A percentile compares a stretch with the other conserved stretches of the same genome.
These are phyloP conservation scores for Puya raimondii DNA, from an alignment of 176 grass and related monocot species.

Conservation along the genomic window DNA sequence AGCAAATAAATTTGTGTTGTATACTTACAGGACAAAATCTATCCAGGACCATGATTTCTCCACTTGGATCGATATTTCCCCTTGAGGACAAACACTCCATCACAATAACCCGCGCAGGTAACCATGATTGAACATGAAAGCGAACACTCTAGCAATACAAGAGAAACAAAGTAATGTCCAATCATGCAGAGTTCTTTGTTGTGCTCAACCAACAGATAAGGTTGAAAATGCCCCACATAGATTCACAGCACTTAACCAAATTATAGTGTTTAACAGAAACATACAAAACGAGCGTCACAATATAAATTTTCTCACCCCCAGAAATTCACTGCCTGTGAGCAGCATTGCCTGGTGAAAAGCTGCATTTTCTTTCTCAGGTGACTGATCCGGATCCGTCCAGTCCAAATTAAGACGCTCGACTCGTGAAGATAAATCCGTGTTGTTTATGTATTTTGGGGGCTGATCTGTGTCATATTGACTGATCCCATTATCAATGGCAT, in stretches of 20 bases:
- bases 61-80: constrained; percentile 66
- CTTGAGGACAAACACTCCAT: constrained; percentile 72
- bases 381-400: constrained; percentile 94
- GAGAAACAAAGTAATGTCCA: constrained; percentile 7
- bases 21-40: constrained; percentile 77
- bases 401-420: constrained; percentile 73
- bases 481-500: constrained; percentile 95
- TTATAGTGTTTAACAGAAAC: neutral
- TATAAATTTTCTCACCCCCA: constrained; percentile 38
- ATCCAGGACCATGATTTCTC: constrained; percentile 92
- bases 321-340: constrained; percentile 85
- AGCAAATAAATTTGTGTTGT: neutral
- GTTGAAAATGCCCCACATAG: neutral
- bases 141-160: constrained; percentile 49
- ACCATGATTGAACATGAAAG: constrained; percentile 86
- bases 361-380: constrained; percentile 78
- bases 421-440: constrained; percentile 81
- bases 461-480: constrained; percentile 91
- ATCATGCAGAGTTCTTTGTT: neutral
- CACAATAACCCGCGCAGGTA: constrained; percentile 91
- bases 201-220: neutral
- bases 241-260: neutral
- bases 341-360: constrained; percentile 80
- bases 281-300: neutral
- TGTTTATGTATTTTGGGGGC: constrained; percentile 89